phyloP scores from a whole-genome alignment of 2,329 filamentous ascomycete genomes.

The Paracamarosporium sp. region DNA sequence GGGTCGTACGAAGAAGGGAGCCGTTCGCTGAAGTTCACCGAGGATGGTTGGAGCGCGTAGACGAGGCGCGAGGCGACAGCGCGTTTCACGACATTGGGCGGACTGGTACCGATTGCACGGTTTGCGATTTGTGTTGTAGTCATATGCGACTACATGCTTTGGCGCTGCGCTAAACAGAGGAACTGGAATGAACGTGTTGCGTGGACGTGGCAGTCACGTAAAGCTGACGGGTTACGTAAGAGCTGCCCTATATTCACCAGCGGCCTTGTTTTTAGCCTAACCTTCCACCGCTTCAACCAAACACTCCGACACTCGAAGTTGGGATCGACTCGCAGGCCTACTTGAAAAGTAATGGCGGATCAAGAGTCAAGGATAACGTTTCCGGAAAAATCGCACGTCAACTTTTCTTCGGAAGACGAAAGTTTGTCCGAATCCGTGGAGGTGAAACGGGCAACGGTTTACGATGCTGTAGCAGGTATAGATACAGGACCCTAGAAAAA shows the following conservation, averaged over 20 bases:
- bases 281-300: no score
- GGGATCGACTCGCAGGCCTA: neutral
- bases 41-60: slow-evolving; percentile 71
- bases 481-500: neutral
- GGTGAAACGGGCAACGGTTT: slow-evolving; percentile 63
- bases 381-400: slow-evolving; percentile 20
- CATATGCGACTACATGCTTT: slow-evolving; percentile 49
- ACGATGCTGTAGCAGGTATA: slow-evolving; percentile 75
- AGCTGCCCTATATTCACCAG: neutral
- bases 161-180: slow-evolving; percentile 13
- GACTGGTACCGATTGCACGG: slow-evolving; percentile 71
- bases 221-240: slow-evolving; percentile 10
- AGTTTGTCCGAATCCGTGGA: slow-evolving; percentile 10
- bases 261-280: neutral
- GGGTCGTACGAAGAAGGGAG: slow-evolving; percentile 48
- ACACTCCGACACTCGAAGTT: neutral
- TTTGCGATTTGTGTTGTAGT: slow-evolving; percentile 69
- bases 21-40: slow-evolving; percentile 74
- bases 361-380: neutral
- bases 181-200: no score
- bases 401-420: slow-evolving; percentile 19
- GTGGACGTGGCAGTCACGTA: neutral
- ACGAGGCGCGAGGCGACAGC: slow-evolving; percentile 71
- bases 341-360: slow-evolving; percentile 8
- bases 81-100: slow-evolving; percentile 68